Evolutionary conservation across 371 early-diverging fungal species (phyloP), one percentile per base, ranked within the genome.

Genomic region (Batkoa obscura): DNA sequence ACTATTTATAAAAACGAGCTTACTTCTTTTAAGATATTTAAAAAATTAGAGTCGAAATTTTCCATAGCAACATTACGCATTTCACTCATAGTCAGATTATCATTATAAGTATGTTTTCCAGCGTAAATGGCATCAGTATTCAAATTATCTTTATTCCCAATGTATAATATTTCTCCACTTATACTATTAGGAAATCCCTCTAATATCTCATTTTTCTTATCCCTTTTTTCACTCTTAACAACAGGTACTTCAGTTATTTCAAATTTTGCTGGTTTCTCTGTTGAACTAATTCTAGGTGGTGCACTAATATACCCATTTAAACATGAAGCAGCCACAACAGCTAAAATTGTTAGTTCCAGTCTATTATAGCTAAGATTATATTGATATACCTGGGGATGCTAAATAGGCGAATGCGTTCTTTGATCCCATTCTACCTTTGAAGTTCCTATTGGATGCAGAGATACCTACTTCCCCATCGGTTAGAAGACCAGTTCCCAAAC

Each of bases 101-200:
- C 94, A 60, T 86, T 80, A 67, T 94, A 94, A 8, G 93, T 94
- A 71, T 91, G 93, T 61, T 88, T 90, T 33, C 93, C 93, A 0
- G 93, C 90, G 61, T 93, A 95, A 55, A 93, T 93, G 42, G 88
- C 96, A 66, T 95, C 96, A 4, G 96, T 95, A 71, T 93, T 93
- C 55, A 95, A 73, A 66, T 92, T 93, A 69, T 95, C 91, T 2
- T 82, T 80, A 33, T 62, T 34, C 32, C 74, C 83, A 63, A 85
- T 83, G 69, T 88, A 93, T 34, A 95, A 47, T 3, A 92, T 63
- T 50, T 89, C 86, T 39, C 93, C 95, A 10, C 63, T 59, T 58
- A 88, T 77, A 30, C 68, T 63, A 1, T 74, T 63, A 1, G 84
- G 84, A 63, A 92, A 92, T 15, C 85, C 87, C 84, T 58, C 13